Evolutionary conservation across 2,329 filamentous ascomycete species (phyloP).

Genomic region (Eutypella sp.): DNA sequence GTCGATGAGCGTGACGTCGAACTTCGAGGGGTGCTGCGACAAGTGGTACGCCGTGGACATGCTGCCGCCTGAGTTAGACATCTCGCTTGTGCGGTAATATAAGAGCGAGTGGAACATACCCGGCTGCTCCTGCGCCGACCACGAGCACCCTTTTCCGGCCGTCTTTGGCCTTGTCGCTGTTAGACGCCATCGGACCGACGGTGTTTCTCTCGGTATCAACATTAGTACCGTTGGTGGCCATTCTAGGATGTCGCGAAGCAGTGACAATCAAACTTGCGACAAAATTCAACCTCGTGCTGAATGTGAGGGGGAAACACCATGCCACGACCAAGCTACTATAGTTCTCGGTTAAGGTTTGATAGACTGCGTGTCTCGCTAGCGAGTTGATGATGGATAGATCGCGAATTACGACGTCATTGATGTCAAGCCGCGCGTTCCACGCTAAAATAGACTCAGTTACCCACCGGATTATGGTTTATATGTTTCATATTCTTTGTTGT

Average conservation of each 20-base stretch:
- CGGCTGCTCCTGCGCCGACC: conserved; percentile 38
- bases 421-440: neutral
- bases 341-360: neutral
- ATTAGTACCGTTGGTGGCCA: conserved; percentile 9
- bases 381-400: conserved; percentile 4
- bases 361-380: neutral
- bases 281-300: neutral
- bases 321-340: no score
- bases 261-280: neutral
- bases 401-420: conserved; percentile 5
- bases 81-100: neutral
- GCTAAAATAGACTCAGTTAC: no score
- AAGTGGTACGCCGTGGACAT: conserved; percentile 57
- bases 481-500: neutral
- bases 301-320: no score
- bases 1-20: conserved; percentile 54
- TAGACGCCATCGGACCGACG: conserved; percentile 16
- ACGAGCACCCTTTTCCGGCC: conserved; percentile 32
- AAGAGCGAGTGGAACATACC: conserved; percentile 20
- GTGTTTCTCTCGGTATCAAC: conserved; percentile 16
- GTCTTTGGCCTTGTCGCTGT: conserved; percentile 10
- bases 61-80: conserved; percentile 12
- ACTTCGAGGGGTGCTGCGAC: conserved; percentile 53
- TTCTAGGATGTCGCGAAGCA: conserved; percentile 2
- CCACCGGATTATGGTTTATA: no score